Evolutionary conservation across 345 rosid genomes (phyloP).

Genomic region (Noccaea caerulescens): DNA sequence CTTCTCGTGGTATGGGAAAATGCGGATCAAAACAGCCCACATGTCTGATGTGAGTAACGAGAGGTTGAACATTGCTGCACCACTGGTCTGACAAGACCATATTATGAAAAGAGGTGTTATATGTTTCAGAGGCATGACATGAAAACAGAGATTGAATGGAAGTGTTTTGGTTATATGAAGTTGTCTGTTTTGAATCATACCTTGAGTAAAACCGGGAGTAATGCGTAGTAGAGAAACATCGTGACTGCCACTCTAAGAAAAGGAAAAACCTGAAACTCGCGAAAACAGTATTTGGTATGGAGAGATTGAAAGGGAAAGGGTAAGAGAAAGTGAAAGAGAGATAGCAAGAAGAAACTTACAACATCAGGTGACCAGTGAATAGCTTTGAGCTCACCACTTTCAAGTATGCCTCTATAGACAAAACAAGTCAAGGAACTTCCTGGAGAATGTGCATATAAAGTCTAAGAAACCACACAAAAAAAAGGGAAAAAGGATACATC

Average conservation of each 20-base stretch:
- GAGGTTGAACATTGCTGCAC: constrained; percentile 86
- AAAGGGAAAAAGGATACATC: constrained; percentile 67
- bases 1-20: constrained; percentile 63
- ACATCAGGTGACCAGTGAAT: constrained; percentile 85
- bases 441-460: constrained; percentile 4
- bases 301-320: not conserved
- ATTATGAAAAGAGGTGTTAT: not conserved
- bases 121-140: not conserved
- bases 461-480: not conserved
- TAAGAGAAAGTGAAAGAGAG: not conserved
- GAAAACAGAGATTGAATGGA: not conserved
- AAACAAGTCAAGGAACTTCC: constrained; percentile 48
- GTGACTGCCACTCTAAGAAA: constrained; percentile 65
- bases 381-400: constrained; percentile 68
- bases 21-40: constrained; percentile 93
- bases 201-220: constrained; percentile 81
- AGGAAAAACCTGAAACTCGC: constrained; percentile 51
- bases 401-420: constrained; percentile 69
- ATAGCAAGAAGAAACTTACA: constrained; percentile 50
- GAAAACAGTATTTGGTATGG: not conserved
- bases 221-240: constrained; percentile 79
- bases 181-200: constrained; percentile 42
- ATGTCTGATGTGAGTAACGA: constrained; percentile 90
- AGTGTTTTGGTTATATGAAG: not conserved
- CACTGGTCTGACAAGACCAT: constrained; percentile 55